Conservation (phyloP, 2,329 filamentous ascomycete species). For the Colletotrichum spaethianum region DNA sequence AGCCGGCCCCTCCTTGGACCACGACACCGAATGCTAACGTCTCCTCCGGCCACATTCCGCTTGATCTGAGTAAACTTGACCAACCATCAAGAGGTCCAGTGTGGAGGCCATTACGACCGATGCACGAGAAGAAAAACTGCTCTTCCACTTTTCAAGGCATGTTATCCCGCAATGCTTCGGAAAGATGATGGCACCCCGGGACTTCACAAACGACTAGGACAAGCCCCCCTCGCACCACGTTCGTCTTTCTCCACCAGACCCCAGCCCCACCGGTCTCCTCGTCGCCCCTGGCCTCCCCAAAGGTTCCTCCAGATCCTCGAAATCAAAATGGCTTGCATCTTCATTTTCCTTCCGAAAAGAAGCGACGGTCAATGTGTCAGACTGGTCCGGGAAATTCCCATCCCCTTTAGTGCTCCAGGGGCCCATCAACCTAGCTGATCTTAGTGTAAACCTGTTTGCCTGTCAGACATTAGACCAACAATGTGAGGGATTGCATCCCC, state of each 20-base stretch:
- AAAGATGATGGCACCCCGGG: conserved; percentile 16
- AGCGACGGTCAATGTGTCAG: conserved; percentile 16
- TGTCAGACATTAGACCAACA: not conserved
- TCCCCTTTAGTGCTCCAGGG: conserved; percentile 12
- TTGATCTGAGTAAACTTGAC: conserved; percentile 29
- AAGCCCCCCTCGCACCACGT: conserved; percentile 18
- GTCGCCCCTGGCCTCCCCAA: conserved; percentile 6
- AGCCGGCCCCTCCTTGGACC: conserved; percentile 12
- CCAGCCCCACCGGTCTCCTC: conserved; percentile 23
- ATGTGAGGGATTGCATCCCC: not conserved
- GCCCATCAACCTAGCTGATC: conserved; percentile 8
- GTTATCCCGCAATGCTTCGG: conserved; percentile 20
- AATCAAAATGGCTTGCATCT: not conserved
- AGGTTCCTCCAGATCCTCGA: conserved; percentile 4
- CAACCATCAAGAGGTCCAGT: not conserved
- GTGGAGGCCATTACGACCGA: conserved; percentile 12
- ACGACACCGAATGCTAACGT: not conserved
- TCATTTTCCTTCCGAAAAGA: conserved; percentile 34
- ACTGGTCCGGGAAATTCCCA: conserved; percentile 1
- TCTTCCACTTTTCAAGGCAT: conserved; percentile 21
- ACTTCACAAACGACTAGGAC: conserved; percentile 14
- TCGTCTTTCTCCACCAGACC: conserved; percentile 27
- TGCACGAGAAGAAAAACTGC: conserved; percentile 8
- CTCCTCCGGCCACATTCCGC: not conserved
- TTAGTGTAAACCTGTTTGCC: conserved; percentile 1